A percentile compares a stretch with the other conserved stretches of the same genome.
Evolutionary conservation across 495 filamentous ascomycete genomes (phyloP).

Genomic region (Immersiella caudata): DNA sequence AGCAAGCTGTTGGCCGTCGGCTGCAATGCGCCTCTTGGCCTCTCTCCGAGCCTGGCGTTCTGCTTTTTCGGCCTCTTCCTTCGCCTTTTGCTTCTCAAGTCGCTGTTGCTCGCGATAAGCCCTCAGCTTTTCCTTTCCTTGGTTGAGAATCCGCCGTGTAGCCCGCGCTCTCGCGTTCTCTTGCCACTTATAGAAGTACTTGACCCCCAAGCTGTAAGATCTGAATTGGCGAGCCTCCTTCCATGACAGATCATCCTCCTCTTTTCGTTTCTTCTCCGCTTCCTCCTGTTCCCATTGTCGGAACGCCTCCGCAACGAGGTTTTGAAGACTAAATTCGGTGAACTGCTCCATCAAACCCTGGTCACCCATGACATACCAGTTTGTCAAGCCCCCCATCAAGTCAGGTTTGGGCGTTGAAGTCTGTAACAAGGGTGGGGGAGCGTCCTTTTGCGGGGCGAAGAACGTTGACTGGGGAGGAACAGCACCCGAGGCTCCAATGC

Average conservation of each 20-base stretch:
- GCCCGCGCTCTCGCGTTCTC: constrained; percentile 38
- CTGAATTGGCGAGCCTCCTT: constrained; percentile 44
- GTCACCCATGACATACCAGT: constrained; percentile 52
- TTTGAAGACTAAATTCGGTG: constrained; percentile 37
- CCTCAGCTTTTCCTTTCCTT: constrained; percentile 36
- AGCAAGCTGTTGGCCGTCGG: constrained; percentile 26
- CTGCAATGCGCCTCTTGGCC: constrained; percentile 29
- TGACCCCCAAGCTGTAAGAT: constrained; percentile 45
- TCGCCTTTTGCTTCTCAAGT: constrained; percentile 31
- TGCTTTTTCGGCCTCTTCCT: constrained; percentile 38
- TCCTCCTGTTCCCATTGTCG: constrained; percentile 41
- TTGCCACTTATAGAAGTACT: constrained; percentile 55
- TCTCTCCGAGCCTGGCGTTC: constrained; percentile 31
- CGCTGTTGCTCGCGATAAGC: constrained; percentile 33
- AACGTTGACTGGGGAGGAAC: neutral
- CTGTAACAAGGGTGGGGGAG: neutral
- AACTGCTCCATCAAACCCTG: constrained; percentile 47
- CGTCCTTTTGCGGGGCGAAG: neutral
- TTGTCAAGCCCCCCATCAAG: constrained; percentile 43
- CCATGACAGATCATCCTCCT: constrained; percentile 46
- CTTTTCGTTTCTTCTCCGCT: constrained; percentile 38
- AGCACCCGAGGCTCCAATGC: neutral
- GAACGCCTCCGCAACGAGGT: constrained; percentile 39
- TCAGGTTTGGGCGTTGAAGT: constrained; percentile 29
- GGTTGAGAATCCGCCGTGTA: constrained; percentile 40